These are phyloP conservation scores for Apiospora rasikravindrae DNA, from an alignment of 2,329 filamentous ascomycete genomes.

Conservation along the genomic window DNA sequence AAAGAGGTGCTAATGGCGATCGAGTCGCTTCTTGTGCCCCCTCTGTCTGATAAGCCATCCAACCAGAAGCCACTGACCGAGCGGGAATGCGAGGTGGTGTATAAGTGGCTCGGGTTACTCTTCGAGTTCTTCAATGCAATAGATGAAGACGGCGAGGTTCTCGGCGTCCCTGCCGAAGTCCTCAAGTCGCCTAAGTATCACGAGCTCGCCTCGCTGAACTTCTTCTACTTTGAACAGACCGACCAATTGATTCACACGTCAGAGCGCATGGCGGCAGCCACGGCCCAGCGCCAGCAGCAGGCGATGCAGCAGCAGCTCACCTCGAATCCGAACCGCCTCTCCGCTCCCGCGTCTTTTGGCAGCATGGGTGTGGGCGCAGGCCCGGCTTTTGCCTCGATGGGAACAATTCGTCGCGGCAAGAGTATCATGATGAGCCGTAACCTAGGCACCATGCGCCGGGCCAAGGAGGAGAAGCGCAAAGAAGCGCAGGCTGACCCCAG, in stretches of 20 bases:
- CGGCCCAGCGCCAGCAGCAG: conserved; percentile 74
- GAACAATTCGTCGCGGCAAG: conserved; percentile 69
- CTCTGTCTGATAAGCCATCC: conserved; percentile 92
- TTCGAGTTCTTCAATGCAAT: conserved; percentile 95
- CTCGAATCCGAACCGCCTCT: conserved; percentile 66
- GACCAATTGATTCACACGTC: conserved; percentile 93
- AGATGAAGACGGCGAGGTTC: conserved; percentile 82
- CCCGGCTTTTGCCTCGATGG: conserved; percentile 67
- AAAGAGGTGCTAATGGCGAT: conserved; percentile 95
- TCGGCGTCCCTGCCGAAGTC: conserved; percentile 88
- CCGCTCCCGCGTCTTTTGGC: conserved; percentile 61
- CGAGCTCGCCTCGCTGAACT: conserved; percentile 93
- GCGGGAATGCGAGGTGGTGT: conserved; percentile 92
- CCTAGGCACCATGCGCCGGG: conserved; percentile 92
- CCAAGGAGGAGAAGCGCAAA: conserved; percentile 93
- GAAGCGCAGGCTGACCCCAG: conserved; percentile 96
- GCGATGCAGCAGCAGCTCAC: conserved; percentile 58
- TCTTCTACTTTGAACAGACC: conserved; percentile 96
- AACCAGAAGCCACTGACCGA: conserved; percentile 81
- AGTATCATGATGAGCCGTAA: conserved; percentile 95
- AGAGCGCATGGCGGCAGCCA: conserved; percentile 92
- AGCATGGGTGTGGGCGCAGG: conserved; percentile 53
- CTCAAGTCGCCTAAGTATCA: conserved; percentile 98
- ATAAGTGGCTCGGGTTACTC: conserved; percentile 89
- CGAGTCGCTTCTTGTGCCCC: conserved; percentile 87